These are phyloP conservation scores for Themeda triandra DNA, from an alignment of 176 grass and related monocot species.

Conservation along the genomic window DNA sequence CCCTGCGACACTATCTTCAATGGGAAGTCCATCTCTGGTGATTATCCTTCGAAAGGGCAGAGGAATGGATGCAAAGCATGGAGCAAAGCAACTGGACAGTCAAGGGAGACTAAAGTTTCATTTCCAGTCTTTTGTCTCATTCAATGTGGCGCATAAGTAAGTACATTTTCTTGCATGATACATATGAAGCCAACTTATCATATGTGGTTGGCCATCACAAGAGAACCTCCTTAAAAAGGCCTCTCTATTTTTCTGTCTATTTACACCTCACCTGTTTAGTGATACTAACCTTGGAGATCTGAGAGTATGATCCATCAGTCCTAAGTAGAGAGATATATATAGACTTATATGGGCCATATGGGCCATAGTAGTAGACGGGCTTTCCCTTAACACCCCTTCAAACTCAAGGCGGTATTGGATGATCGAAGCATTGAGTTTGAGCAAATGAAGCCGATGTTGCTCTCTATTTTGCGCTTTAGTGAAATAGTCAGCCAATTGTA, in stretches of 20 bases:
- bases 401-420: too few species aligned
- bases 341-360: too few species aligned
- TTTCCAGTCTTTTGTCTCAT: slow-evolving; percentile 96
- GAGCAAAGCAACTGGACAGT: slow-evolving; percentile 72
- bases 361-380: too few species aligned
- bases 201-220: not conserved
- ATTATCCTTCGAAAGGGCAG: slow-evolving; percentile 80
- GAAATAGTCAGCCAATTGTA: too few species aligned
- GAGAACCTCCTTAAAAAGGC: slow-evolving; percentile 3
- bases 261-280: not conserved
- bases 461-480: too few species aligned
- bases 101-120: slow-evolving; percentile 85
- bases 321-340: too few species aligned
- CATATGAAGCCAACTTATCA: not conserved
- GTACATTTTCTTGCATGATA: slow-evolving; percentile 20
- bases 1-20: slow-evolving; percentile 65
- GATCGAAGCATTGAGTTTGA: too few species aligned
- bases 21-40: slow-evolving; percentile 78
- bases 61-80: slow-evolving; percentile 82
- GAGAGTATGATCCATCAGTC: too few species aligned
- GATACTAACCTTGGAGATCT: too few species aligned
- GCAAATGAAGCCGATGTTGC: too few species aligned
- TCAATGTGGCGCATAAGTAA: slow-evolving; percentile 75
- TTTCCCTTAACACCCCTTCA: too few species aligned
- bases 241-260: not conserved